phyloP scores from a whole-genome alignment of 1,139 yeast genomes.

The Candida pseudoviswanathii region DNA sequence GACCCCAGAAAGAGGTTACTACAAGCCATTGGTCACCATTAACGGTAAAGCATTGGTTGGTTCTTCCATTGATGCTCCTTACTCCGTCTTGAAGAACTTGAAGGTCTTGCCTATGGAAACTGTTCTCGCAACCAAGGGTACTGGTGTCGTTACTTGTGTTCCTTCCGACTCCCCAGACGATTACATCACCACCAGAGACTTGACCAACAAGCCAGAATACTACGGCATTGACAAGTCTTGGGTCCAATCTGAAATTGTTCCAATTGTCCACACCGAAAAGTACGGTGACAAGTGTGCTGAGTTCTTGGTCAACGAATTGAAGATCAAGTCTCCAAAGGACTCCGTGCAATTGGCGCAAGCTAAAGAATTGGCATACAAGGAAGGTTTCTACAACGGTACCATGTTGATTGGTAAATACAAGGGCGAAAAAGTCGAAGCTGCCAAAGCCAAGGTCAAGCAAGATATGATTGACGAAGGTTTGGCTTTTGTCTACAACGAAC shows the following conservation, averaged over 20 bases:
- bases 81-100: constrained; percentile 68
- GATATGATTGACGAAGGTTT: constrained; percentile 77
- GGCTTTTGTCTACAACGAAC: constrained; percentile 92
- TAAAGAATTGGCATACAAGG: constrained; percentile 93
- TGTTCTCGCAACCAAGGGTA: constrained; percentile 91
- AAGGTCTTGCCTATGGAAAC: constrained; percentile 98
- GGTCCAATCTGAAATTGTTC: constrained; percentile 74
- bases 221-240: constrained; percentile 84
- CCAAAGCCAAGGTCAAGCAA: constrained; percentile 83
- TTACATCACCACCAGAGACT: constrained; percentile 80
- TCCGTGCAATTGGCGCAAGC: constrained; percentile 84
- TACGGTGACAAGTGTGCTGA: constrained; percentile 93
- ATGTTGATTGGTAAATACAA: constrained; percentile 79
- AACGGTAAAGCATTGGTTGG: constrained; percentile 82
- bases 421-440: constrained; percentile 89
- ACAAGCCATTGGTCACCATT: constrained; percentile 58
- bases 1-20: constrained; percentile 86
- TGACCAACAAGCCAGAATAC: constrained; percentile 87
- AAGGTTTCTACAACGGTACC: constrained; percentile 90
- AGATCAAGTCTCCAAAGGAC: constrained; percentile 95
- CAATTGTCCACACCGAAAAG: constrained; percentile 77
- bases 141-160: constrained; percentile 98
- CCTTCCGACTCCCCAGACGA: constrained; percentile 99
- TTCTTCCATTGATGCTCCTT: constrained; percentile 83
- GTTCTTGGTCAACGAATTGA: constrained; percentile 77